phyloP scores from a whole-genome alignment of 805 yeast species.

The Hyphopichia homilentoma region DNA sequence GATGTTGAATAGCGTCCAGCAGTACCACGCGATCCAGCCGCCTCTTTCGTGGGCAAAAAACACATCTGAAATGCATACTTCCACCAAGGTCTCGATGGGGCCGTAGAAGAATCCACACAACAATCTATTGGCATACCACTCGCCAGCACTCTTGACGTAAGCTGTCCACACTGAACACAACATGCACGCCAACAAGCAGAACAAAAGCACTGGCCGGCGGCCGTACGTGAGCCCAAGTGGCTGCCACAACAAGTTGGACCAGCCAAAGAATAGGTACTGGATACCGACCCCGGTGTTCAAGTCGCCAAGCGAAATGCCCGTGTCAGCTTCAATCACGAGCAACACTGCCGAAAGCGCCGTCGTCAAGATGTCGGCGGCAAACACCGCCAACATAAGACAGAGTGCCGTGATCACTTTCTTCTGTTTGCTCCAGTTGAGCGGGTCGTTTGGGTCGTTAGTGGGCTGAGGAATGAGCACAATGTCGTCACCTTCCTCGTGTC shows the following conservation, averaged over 20 bases:
- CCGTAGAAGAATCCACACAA: slow-evolving; percentile 30
- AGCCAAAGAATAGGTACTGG: slow-evolving; percentile 41
- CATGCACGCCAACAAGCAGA: slow-evolving; percentile 37
- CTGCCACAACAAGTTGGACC: slow-evolving; percentile 41
- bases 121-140: slow-evolving; percentile 2
- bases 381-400: slow-evolving; percentile 37
- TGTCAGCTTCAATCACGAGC: slow-evolving; percentile 39
- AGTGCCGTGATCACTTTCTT: slow-evolving; percentile 31
- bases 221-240: slow-evolving; percentile 44
- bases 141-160: slow-evolving; percentile 35
- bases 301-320: slow-evolving; percentile 42
- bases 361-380: slow-evolving; percentile 36
- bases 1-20: slow-evolving; percentile 16
- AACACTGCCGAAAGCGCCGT: slow-evolving; percentile 38
- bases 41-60: slow-evolving; percentile 51
- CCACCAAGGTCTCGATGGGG: slow-evolving; percentile 41
- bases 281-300: slow-evolving; percentile 50
- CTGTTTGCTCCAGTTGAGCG: slow-evolving; percentile 38
- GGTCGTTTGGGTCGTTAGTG: slow-evolving; percentile 46
- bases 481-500: slow-evolving; percentile 13
- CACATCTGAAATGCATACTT: slow-evolving; percentile 40
- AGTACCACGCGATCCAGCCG: slow-evolving; percentile 3
- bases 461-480: slow-evolving; percentile 45
- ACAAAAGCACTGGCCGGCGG: slow-evolving; percentile 37
- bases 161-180: slow-evolving; percentile 47